Evolutionary conservation across 2,329 filamentous ascomycete species (phyloP).

Genomic region (Penicillium sp.): DNA sequence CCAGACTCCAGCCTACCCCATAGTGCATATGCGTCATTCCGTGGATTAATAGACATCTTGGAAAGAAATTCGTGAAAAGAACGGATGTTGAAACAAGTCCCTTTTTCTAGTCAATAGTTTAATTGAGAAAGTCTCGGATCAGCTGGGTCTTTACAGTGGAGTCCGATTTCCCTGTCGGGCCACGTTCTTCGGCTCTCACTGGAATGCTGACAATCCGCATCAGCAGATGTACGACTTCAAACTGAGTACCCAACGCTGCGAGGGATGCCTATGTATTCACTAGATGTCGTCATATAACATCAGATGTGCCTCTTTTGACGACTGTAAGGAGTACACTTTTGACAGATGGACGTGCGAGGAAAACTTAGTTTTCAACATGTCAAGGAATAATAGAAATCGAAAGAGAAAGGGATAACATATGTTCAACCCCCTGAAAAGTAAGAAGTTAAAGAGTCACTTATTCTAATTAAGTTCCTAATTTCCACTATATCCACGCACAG

Average conservation of each 20-base stretch:
- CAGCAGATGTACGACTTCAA: not conserved
- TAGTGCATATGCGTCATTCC: not conserved
- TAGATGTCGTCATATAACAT: not conserved
- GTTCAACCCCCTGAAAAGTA: no score
- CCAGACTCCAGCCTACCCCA: constrained; percentile 1
- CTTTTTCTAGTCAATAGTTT: no score
- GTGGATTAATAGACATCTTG: no score
- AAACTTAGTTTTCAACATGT: constrained; percentile 9
- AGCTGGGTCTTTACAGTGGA: not conserved
- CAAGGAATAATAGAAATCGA: no score
- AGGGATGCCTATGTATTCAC: not conserved
- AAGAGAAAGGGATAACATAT: no score
- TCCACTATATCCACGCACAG: not conserved
- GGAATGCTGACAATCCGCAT: not conserved
- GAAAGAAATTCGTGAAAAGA: not conserved
- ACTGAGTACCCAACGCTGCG: not conserved
- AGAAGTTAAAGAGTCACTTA: no score
- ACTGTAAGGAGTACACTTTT: not conserved
- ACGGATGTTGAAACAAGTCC: not conserved
- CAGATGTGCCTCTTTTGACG: not conserved
- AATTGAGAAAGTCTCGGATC: constrained; percentile 1
- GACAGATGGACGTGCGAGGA: not conserved
- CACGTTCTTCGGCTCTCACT: constrained; percentile 6
- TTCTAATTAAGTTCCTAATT: no score
- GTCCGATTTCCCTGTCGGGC: not conserved